A percentile compares a stretch with the other conserved stretches of the same genome.
These are phyloP conservation scores for Herpotrichia juniperi DNA, from an alignment of 2,329 filamentous ascomycete species.

Conservation along the genomic window DNA sequence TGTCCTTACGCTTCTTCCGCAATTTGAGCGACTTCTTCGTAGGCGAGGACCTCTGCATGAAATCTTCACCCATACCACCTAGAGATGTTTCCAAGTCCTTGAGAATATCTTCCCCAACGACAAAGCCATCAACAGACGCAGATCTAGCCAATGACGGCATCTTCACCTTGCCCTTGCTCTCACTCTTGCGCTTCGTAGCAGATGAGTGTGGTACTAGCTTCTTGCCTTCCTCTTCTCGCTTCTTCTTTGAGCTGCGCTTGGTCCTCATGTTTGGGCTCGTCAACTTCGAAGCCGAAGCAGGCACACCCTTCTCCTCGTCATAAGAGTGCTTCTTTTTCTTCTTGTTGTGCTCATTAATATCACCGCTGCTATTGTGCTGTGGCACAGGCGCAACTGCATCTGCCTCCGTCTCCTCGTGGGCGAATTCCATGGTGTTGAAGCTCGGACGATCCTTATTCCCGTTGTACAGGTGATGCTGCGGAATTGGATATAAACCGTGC, in stretches of 20 bases:
- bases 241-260: background rate
- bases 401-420: background rate
- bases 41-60: background rate
- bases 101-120: constrained; percentile 7
- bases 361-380: background rate
- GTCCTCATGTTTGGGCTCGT: background rate
- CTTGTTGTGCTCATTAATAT: background rate
- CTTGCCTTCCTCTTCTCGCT: background rate
- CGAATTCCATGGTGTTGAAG: constrained; percentile 32
- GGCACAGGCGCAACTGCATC: background rate
- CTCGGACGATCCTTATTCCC: constrained; percentile 4
- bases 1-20: constrained; percentile 6
- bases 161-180: constrained; percentile 1
- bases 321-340: background rate
- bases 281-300: background rate
- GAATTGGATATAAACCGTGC: constrained; percentile 84
- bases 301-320: background rate
- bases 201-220: background rate
- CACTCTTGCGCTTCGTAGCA: background rate
- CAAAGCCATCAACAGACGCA: constrained; percentile 1
- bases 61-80: background rate
- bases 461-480: constrained; percentile 96
- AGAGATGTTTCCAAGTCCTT: constrained; percentile 7
- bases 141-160: background rate
- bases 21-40: background rate